Evolutionary conservation across 2,329 filamentous ascomycete genomes (phyloP), one percentile per base, ranked within the genome.

Genomic region (Ophiostoma pallidulum): DNA sequence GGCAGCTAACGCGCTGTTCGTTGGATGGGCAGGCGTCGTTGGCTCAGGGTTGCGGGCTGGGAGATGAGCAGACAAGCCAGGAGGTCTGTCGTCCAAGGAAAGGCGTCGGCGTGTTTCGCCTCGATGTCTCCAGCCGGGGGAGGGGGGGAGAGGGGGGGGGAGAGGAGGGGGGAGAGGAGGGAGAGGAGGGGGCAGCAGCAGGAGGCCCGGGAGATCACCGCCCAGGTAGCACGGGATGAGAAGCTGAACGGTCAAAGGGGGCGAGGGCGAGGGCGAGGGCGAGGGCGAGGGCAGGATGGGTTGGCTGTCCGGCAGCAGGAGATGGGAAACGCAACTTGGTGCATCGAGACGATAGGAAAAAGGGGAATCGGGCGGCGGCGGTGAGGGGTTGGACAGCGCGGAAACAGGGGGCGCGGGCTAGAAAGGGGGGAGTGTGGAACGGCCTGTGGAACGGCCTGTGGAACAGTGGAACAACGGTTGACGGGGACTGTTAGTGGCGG

Each of bases 351-450:
- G 12, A 24, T 8, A 28, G 19, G 14, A n/a, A 40, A 46, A 39
- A 46, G 36, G 37, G 28, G 31, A 18, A 28, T 18, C 36, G 42
- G 31, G 41, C 38, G 41, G 19, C 43, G 39, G 48, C 48, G 48
- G 48, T 50, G 48, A 50, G 48, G 48, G 48, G 48, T 42, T 44
- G 31, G 18, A 19, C 22, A 22, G 13, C n/a, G 7, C 35, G 26
- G 20, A 19, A 36, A 26, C 43, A 38, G 18, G 32, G 33, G 43
- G 35, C n/a, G n/a, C n/a, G n/a, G n/a, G n/a, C n/a, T n/a, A n/a
- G n/a, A n/a, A 13, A 36, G 24, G 18, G 18, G 35, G 7, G 7
- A 33, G 7, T 33, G 31, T 8, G 31, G 6, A 28, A 28, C 24
- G 24, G 24, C n/a, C n/a, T n/a, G n/a, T n/a, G n/a, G n/a, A n/a